These are phyloP conservation scores for Sugiyamaella floridensis DNA, from an alignment of 805 yeast species.

Conservation along the genomic window DNA sequence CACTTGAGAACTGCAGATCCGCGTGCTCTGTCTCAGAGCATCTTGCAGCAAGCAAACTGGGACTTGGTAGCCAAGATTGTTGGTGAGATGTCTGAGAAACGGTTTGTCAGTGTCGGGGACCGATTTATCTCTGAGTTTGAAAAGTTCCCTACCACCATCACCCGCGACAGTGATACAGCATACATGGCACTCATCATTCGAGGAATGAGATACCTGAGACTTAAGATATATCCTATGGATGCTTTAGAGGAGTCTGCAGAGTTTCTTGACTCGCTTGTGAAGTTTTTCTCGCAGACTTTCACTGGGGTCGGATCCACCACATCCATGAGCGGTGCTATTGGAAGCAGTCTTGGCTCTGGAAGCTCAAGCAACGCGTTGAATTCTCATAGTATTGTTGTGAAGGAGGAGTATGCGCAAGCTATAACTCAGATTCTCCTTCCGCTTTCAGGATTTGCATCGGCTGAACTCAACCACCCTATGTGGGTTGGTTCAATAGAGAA, in stretches of 20 bases:
- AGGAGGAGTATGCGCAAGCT: slow-evolving; percentile 80
- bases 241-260: slow-evolving; percentile 90
- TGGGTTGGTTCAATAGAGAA: slow-evolving; percentile 79
- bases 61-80: slow-evolving; percentile 78
- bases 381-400: slow-evolving; percentile 50
- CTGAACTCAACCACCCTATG: slow-evolving; percentile 91
- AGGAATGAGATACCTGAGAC: slow-evolving; percentile 81
- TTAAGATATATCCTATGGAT: slow-evolving; percentile 82
- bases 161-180: slow-evolving; percentile 50
- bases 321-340: neutral
- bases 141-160: slow-evolving; percentile 53
- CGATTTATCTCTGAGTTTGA: slow-evolving; percentile 89
- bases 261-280: slow-evolving; percentile 75
- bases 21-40: slow-evolving; percentile 50
- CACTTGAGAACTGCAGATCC: slow-evolving; percentile 89
- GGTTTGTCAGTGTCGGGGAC: slow-evolving; percentile 85
- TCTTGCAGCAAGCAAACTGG: slow-evolving; percentile 89
- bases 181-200: slow-evolving; percentile 63
- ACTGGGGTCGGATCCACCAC: slow-evolving; percentile 35
- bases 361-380: neutral
- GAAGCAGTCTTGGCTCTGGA: neutral
- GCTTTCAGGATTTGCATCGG: slow-evolving; percentile 77
- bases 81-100: slow-evolving; percentile 82
- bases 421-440: slow-evolving; percentile 69
- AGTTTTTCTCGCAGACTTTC: slow-evolving; percentile 49